Evolutionary conservation across 2,329 filamentous ascomycete species (phyloP), one percentile per base, ranked within the genome.

Genomic region (Alternaria tenuissima): DNA sequence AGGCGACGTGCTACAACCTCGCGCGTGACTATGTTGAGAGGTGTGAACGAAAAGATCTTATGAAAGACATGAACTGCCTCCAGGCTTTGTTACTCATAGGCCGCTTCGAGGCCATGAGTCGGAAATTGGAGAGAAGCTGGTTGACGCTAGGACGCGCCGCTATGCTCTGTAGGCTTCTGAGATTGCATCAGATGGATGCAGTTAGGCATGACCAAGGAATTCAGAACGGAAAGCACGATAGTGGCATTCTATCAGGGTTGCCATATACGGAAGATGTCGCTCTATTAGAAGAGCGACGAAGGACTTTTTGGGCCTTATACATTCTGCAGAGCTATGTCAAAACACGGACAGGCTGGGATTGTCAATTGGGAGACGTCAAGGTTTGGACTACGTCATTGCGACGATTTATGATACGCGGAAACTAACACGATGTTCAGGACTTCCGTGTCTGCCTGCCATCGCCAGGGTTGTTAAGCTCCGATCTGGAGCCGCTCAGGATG

Each of bases 251-350:
- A 4, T 39, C 39, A 7, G 11, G 7, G 28, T 41, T 55, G 7
- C n/a, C 52, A 11, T 20, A 47, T 20, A 55, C 43, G 2, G 7
- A 39, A 12, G 22, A 55, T 8, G 24, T 22, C 0, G 52, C 41
- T 1, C 42, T 55, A 7, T 30, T 47, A 8, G 52, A 55, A n/a
- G 52, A 55, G 22, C 52, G 43, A 55, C 43, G 52, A 30, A 42
- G 43, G 11, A 55, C 52, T 18, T 55, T 55, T n/a, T 55, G 52
- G 52, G 34, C 12, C 14, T 24, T 55, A 16, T 55, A 55, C n/a
- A 55, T 47, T 39, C 12, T 55, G 14, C 42, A 55, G 22, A 55
- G 52, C 52, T 55, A 55, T n/a, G 16, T 55, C 9, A 55, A 12
- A 22, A 55, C 52, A 7, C 52, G 42, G 18, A 47, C 42, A 6